Conservation (phyloP, 495 filamentous ascomycete genomes). For the Bacidia gigantensis region DNA sequence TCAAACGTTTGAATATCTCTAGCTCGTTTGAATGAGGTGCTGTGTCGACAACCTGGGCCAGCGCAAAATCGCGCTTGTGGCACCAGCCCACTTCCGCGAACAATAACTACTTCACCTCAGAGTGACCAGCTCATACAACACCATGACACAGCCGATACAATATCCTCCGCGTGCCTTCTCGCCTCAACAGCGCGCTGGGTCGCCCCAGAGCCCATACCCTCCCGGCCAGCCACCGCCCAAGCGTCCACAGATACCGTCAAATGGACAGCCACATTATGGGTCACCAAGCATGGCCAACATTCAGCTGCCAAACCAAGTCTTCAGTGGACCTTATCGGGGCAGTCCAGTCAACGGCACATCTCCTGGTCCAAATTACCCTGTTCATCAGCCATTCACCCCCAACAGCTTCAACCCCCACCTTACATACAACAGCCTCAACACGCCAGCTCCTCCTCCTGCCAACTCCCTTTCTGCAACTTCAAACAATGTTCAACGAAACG, state of each 20-base stretch:
- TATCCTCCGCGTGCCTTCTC: constrained; percentile 39
- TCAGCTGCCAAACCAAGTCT: constrained; percentile 20
- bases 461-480: constrained; percentile 30
- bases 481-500: neutral
- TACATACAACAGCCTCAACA: constrained; percentile 8
- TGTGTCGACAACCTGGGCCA: neutral
- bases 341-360: constrained; percentile 18
- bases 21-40: neutral
- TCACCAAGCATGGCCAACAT: constrained; percentile 35
- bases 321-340: constrained; percentile 19
- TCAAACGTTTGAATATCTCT: neutral
- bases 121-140: constrained; percentile 15
- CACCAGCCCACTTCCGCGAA: constrained; percentile 1
- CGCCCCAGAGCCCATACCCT: constrained; percentile 33
- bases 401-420: constrained; percentile 4
- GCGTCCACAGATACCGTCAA: constrained; percentile 54
- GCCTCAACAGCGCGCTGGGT: constrained; percentile 39
- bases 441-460: constrained; percentile 17
- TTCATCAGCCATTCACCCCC: constrained; percentile 16
- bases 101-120: constrained; percentile 17
- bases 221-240: constrained; percentile 46
- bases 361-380: constrained; percentile 19
- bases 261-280: constrained; percentile 40
- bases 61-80: constrained; percentile 4
- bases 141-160: constrained; percentile 54